Base-by-base conservation (phyloP, 177 flowering plant genomes). In the Vitis hybrid region DNA sequence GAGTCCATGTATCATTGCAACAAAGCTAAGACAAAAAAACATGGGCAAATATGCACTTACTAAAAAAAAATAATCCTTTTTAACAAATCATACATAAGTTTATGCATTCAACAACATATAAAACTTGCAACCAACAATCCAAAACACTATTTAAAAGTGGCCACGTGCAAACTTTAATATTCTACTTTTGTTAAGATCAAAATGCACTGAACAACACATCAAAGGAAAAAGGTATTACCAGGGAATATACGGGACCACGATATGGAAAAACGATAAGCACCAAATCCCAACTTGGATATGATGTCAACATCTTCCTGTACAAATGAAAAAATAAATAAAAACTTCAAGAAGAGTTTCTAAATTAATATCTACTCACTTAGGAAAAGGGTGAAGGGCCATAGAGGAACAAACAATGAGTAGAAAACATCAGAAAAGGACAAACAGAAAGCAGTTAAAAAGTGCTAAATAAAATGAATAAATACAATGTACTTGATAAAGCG, bases 161-260 rank as follows among this genome's bases (percentile, higher is more conserved):
- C 32, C 48, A 41, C 9, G 9, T 41, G 48, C 48, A 6, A 8
- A 9, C 9, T 41, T 41, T 41, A 30, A 41, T 8, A 41, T 41
- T 41, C 48, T 41, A 41, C 48, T 41, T 41, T 41, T 41, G 8
- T 41, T 41, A 27, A 61, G 41, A 46, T 41, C 4, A 2, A 48
- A 17, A 21, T 20, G 32, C 32, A 30, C 32, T 30, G 32, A 30
- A 30, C 32, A 41, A 57, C 15, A n/a, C 10, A 52, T 5, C 9
- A 61, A 27, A 73, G 57, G 9, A 52, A 46, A 58, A 57, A 64
- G 35, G 49, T 46, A 65, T 63, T 87, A 94, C 98, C 94, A 55
- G 97, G 97, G 77, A 82, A 91, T 55, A 94, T 91, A 14, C 97
- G 97, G 64, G 97, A 79, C 97, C 98, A 94, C 46, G 98, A 90